phyloP scores from a whole-genome alignment of 306 rosid species.

The Glycyrrhiza uralensis region DNA sequence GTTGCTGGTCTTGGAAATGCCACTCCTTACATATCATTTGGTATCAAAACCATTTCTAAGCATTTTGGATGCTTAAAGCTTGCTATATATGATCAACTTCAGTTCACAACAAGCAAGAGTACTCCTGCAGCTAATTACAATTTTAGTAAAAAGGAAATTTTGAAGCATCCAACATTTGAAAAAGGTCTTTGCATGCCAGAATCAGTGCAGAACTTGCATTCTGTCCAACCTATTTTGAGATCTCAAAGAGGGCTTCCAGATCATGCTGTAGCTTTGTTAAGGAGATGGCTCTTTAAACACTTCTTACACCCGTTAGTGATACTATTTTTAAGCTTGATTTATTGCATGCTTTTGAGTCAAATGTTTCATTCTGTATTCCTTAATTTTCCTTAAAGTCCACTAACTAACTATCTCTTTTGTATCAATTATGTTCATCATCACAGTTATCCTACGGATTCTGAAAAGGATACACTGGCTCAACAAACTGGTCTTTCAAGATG shows the following conservation, averaged over 20 bases:
- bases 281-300: slow-evolving; percentile 2
- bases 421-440: neutral
- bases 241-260: neutral
- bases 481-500: neutral
- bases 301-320: slow-evolving; percentile 2
- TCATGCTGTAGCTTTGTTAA: neutral
- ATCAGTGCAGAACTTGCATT: neutral
- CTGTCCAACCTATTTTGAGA: neutral
- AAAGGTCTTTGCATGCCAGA: neutral
- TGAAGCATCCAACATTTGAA: neutral
- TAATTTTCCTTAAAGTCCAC: neutral
- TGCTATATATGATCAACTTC: neutral
- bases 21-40: neutral
- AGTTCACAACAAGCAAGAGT: neutral
- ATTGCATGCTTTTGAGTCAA: neutral
- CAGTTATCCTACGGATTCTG: neutral
- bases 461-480: slow-evolving; percentile 6
- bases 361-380: neutral
- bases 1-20: slow-evolving; percentile 2
- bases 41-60: neutral
- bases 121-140: neutral
- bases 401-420: neutral
- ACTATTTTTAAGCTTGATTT: neutral
- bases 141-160: neutral
- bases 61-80: neutral